Conservation (phyloP, 2,329 filamentous ascomycete species). For the Colletotrichum horii region DNA sequence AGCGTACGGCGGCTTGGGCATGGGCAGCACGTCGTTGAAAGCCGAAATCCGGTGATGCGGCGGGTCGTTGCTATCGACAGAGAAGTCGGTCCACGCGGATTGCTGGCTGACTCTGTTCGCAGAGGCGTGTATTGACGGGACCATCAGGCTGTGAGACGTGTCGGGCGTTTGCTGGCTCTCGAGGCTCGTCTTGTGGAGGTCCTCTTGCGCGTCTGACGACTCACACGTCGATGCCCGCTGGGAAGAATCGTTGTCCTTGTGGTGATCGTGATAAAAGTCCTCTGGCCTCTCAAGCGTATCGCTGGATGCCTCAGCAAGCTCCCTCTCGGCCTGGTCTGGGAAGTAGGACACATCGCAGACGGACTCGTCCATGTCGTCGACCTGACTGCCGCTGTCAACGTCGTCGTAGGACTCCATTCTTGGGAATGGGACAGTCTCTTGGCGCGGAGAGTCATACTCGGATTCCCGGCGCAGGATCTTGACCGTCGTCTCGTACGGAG, state of each 20-base stretch:
- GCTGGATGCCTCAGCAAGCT: conserved; percentile 40
- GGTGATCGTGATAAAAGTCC: conserved; percentile 24
- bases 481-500: conserved; percentile 51
- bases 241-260: conserved; percentile 29
- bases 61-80: conserved; percentile 57
- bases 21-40: conserved; percentile 8
- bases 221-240: conserved; percentile 45
- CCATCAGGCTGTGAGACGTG: conserved; percentile 49
- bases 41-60: conserved; percentile 30
- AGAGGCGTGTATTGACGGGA: conserved; percentile 49
- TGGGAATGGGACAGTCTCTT: conserved; percentile 36
- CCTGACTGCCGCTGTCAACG: conserved; percentile 42
- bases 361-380: conserved; percentile 30
- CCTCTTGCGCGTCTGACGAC: conserved; percentile 29
- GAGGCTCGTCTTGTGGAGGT: conserved; percentile 12
- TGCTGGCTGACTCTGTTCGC: conserved; percentile 58
- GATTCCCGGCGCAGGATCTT: conserved; percentile 53
- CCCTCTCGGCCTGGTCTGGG: conserved; percentile 37
- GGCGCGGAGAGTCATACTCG: conserved; percentile 32
- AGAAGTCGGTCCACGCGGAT: conserved; percentile 67
- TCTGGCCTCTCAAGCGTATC: conserved; percentile 34
- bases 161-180: conserved; percentile 31
- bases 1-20: conserved; percentile 23
- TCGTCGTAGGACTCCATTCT: conserved; percentile 40
- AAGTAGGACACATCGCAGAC: conserved; percentile 28